A percentile compares a stretch with the other conserved stretches of the same genome.
These are phyloP conservation scores for Pyricularia sp. DNA, from an alignment of 2,329 filamentous ascomycete genomes.

Conservation along the genomic window DNA sequence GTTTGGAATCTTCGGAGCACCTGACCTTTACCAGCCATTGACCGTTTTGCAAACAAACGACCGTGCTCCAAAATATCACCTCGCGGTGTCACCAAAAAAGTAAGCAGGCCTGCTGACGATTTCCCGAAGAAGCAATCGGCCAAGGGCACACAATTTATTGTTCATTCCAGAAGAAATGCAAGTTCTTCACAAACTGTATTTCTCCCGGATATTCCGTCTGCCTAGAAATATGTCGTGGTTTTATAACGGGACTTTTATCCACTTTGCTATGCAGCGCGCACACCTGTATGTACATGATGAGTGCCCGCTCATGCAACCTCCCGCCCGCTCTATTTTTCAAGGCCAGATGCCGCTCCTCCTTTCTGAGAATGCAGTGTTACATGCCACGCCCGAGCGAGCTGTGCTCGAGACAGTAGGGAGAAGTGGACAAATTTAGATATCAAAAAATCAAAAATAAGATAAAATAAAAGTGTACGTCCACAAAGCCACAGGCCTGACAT, in stretches of 20 bases:
- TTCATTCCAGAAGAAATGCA: not conserved
- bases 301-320: not conserved
- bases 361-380: not conserved
- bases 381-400: not conserved
- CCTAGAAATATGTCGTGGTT: not conserved
- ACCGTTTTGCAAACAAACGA: not conserved
- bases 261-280: not conserved
- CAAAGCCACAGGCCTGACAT: not conserved
- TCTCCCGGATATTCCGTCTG: not conserved
- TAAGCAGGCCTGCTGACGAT: not conserved
- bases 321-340: not conserved
- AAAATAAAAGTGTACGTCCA: not conserved
- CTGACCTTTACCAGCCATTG: not conserved
- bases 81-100: not conserved
- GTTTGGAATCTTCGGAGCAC: not conserved
- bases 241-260: not conserved
- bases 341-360: not conserved
- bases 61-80: not conserved
- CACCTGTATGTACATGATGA: not conserved
- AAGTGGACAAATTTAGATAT: not conserved
- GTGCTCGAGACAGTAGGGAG: not conserved
- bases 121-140: not conserved
- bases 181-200: not conserved
- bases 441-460: not conserved
- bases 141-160: not conserved